These are phyloP conservation scores for Cicer pinnatifidum DNA, from an alignment of 306 rosid genomes.

Conservation along the genomic window DNA sequence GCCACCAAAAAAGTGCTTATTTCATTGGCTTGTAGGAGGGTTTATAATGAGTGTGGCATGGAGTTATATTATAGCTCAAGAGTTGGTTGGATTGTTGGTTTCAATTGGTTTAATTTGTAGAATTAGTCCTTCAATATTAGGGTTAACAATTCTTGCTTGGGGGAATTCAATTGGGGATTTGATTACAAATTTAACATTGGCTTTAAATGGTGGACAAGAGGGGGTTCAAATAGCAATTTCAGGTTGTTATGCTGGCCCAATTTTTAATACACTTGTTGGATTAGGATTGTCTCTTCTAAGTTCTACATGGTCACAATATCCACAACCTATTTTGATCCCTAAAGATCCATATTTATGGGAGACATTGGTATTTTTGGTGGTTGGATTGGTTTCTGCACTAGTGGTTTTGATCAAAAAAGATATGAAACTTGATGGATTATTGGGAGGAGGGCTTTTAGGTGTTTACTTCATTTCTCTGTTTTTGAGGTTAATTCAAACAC, in stretches of 20 bases:
- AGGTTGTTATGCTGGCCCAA: conserved; percentile 56
- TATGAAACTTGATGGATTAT: conserved; percentile 53
- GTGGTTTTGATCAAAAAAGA: conserved; percentile 42
- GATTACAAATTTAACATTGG: conserved; percentile 50
- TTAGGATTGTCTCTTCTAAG: conserved; percentile 51
- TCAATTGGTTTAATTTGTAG: conserved; percentile 47
- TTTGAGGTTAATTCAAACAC: conserved; percentile 47
- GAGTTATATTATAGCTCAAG: conserved; percentile 55
- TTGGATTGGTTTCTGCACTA: conserved; percentile 53
- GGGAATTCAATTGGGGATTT: conserved; percentile 61
- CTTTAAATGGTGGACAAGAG: conserved; percentile 49
- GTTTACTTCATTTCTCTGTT: conserved; percentile 47
- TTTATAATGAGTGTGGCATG: conserved; percentile 55
- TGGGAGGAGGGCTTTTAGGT: conserved; percentile 53
- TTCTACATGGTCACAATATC: conserved; percentile 47
- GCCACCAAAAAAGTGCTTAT: conserved; percentile 49
- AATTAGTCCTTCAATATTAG: conserved; percentile 55
- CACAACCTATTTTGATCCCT: conserved; percentile 48
- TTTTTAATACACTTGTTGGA: conserved; percentile 48
- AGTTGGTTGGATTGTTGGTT: conserved; percentile 52
- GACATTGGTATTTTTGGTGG: conserved; percentile 46
- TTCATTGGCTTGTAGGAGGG: conserved; percentile 55
- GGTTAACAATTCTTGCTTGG: conserved; percentile 56
- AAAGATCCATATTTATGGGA: conserved; percentile 51
- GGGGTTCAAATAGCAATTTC: conserved; percentile 55